These are phyloP conservation scores for Coemansia interrupta DNA, from an alignment of 192 early-diverging fungal genomes.

Conservation along the genomic window DNA sequence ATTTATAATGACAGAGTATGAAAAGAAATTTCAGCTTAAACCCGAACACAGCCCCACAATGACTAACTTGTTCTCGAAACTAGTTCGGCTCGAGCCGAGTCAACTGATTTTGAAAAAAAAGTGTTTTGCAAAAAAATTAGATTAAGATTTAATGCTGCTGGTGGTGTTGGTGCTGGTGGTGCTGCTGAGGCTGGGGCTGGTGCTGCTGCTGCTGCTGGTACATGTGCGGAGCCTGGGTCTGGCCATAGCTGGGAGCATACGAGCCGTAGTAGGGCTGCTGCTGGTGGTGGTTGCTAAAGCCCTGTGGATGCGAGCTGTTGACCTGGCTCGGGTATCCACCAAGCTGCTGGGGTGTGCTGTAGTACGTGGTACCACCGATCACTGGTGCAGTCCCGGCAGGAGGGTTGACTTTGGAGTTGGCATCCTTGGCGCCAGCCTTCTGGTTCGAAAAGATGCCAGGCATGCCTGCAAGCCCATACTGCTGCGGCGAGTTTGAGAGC, in stretches of 20 bases:
- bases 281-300: constrained; percentile 35
- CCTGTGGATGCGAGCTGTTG: constrained; percentile 36
- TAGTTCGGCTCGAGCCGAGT: too few species aligned
- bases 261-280: constrained; percentile 48
- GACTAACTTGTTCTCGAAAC: too few species aligned
- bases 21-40: too few species aligned
- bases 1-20: too few species aligned
- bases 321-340: constrained; percentile 45
- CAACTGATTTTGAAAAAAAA: too few species aligned
- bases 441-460: constrained; percentile 42
- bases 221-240: constrained; percentile 46
- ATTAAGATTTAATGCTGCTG: constrained; percentile 2
- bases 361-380: constrained; percentile 52
- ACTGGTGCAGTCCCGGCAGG: constrained; percentile 39
- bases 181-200: constrained; percentile 21
- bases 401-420: constrained; percentile 26
- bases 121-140: too few species aligned
- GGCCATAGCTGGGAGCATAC: constrained; percentile 40
- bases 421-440: constrained; percentile 42
- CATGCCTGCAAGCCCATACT: constrained; percentile 45
- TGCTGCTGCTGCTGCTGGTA: constrained; percentile 47
- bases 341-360: constrained; percentile 49
- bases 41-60: too few species aligned
- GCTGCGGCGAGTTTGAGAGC: constrained; percentile 45
- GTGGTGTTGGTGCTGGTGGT: constrained; percentile 20